phyloP scores from a whole-genome alignment of 140 eudicot species.

The Senecio squalidus region DNA sequence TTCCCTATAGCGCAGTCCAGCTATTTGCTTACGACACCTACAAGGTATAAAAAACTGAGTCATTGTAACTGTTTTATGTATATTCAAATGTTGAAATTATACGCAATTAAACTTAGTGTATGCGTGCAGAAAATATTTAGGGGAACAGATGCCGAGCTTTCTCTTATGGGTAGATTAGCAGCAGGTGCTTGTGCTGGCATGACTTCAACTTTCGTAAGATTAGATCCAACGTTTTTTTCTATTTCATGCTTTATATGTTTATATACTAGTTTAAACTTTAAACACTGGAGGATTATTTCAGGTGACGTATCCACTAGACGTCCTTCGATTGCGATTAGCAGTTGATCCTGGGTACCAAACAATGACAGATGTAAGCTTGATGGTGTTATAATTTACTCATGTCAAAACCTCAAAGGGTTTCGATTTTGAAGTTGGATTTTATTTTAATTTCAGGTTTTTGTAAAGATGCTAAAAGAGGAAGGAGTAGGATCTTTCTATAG shows the following conservation, averaged over 20 bases:
- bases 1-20: conserved; percentile 91
- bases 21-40: conserved; percentile 79
- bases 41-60: conserved; percentile 46
- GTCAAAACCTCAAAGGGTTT: not conserved
- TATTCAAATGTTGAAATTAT: not conserved
- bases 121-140: conserved; percentile 48
- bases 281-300: conserved; percentile 19
- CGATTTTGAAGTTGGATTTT: not conserved
- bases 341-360: conserved; percentile 86
- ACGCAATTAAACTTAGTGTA: not conserved
- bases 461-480: conserved; percentile 84
- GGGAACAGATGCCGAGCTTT: conserved; percentile 69
- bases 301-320: conserved; percentile 93
- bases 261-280: not conserved
- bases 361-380: conserved; percentile 57
- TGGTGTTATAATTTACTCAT: not conserved
- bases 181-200: conserved; percentile 99
- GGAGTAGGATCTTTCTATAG: conserved; percentile 71
- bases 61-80: not conserved
- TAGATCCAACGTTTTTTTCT: not conserved
- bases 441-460: conserved; percentile 47
- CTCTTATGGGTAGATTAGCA: conserved; percentile 78
- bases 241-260: not conserved
- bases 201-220: conserved; percentile 94
- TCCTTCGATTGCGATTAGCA: conserved; percentile 84